Percentiles rank a stretch among this genome's conserved stretches.
Conservation (phyloP, 2,329 filamentous ascomycete species). For the Cladosporium sp. region DNA sequence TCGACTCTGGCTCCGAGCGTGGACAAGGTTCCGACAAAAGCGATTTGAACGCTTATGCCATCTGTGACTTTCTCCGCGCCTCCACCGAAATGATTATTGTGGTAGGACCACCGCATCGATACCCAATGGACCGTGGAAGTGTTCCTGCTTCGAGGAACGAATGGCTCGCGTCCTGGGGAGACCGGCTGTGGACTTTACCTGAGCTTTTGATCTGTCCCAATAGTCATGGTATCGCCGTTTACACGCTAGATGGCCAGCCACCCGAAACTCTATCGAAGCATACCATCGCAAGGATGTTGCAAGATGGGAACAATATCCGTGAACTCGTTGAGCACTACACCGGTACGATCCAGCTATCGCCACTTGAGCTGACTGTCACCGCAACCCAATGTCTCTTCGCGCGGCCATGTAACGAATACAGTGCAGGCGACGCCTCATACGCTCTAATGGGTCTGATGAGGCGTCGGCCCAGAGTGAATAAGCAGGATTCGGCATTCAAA, state of each 20-base stretch:
- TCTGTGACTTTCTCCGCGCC: background rate
- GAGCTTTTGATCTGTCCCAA: background rate
- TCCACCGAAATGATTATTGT: background rate
- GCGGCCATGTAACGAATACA: background rate
- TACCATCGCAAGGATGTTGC: background rate
- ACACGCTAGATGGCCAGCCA: background rate
- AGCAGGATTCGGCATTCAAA: slow-evolving; percentile 42
- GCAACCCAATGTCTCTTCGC: background rate
- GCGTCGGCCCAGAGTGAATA: slow-evolving; percentile 36
- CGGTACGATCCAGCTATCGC: background rate
- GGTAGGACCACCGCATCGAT: background rate
- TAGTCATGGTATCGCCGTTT: background rate
- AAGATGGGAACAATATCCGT: background rate
- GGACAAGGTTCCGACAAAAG: background rate
- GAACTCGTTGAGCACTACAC: background rate
- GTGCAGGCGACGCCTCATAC: slow-evolving; percentile 40
- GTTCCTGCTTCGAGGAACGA: background rate
- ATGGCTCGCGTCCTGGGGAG: background rate
- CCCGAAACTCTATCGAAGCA: background rate
- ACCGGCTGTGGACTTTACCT: background rate
- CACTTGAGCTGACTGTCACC: background rate
- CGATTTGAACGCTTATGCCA: background rate
- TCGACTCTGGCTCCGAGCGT: background rate
- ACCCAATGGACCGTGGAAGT: background rate
- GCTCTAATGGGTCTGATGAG: slow-evolving; percentile 45